Evolutionary conservation across 768 basidiomycete species (phyloP).

Genomic region (Lactifluus echinatus): DNA sequence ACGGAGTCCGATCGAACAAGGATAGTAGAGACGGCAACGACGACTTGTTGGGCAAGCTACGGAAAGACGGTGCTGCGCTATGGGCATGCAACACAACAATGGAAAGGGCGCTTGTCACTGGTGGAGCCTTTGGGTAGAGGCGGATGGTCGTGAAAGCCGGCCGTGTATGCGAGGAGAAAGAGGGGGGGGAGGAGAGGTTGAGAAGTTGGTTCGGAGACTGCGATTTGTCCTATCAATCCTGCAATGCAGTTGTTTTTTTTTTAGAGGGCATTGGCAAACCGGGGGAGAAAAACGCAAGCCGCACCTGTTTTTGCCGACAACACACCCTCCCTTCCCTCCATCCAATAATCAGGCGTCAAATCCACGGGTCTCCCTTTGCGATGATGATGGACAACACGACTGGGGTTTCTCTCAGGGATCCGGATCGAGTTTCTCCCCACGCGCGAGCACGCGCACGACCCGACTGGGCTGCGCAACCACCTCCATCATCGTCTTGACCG

Average conservation of each 20-base stretch:
- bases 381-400: not conserved
- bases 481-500: too few species aligned
- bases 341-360: not conserved
- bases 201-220: not conserved
- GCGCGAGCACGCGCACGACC: conserved; percentile 70
- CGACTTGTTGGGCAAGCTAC: not conserved
- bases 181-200: too few species aligned
- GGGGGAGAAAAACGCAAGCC: not conserved
- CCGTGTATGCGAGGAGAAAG: too few species aligned
- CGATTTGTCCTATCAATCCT: not conserved
- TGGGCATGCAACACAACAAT: not conserved
- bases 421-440: conserved; percentile 82
- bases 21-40: too few species aligned
- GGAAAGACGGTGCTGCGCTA: not conserved
- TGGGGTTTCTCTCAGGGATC: too few species aligned
- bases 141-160: not conserved
- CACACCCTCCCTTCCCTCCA: too few species aligned
- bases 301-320: not conserved
- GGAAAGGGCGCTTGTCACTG: too few species aligned
- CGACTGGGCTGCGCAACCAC: conserved; percentile 63
- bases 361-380: not conserved
- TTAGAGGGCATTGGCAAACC: too few species aligned
- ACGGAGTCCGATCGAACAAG: too few species aligned
- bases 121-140: not conserved
- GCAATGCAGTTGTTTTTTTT: too few species aligned